Percentiles rank a stretch among this genome's conserved stretches.
Evolutionary conservation across 192 early-diverging fungal species (phyloP).

Genomic region (Thoreauomyces humboldtii): DNA sequence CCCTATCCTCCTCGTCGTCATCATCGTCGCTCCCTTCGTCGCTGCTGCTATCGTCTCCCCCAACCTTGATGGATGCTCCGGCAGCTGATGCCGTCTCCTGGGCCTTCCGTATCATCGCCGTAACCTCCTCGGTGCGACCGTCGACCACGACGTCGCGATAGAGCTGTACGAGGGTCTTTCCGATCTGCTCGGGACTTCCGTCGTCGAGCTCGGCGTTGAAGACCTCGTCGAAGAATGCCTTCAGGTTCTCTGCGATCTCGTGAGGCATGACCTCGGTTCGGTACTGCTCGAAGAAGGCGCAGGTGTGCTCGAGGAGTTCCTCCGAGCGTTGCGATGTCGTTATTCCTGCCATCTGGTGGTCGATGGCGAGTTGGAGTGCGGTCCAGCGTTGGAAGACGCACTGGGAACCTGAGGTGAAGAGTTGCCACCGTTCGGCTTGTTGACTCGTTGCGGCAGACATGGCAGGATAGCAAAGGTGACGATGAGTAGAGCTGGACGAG

Average conservation of each 20-base stretch:
- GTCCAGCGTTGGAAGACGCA: constrained; percentile 46
- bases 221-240: constrained; percentile 46
- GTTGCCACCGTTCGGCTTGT: constrained; percentile 1
- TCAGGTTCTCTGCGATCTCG: constrained; percentile 48
- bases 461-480: no score
- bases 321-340: constrained; percentile 16
- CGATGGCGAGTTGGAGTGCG: constrained; percentile 52
- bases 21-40: constrained; percentile 58
- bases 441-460: no score
- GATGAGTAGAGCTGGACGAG: no score
- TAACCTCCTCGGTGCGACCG: constrained; percentile 31
- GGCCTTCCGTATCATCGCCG: constrained; percentile 37
- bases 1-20: constrained; percentile 61
- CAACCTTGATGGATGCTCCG: background rate
- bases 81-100: constrained; percentile 52
- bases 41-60: constrained; percentile 68
- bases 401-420: background rate
- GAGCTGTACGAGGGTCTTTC: constrained; percentile 75
- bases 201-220: constrained; percentile 68
- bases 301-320: constrained; percentile 32
- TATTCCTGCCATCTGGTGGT: constrained; percentile 38
- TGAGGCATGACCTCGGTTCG: constrained; percentile 34
- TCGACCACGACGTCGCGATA: constrained; percentile 59
- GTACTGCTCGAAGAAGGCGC: constrained; percentile 41
- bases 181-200: constrained; percentile 73